Conservation (phyloP, 78 protist species). For the Neovahlkampfia damariscottae region DNA sequence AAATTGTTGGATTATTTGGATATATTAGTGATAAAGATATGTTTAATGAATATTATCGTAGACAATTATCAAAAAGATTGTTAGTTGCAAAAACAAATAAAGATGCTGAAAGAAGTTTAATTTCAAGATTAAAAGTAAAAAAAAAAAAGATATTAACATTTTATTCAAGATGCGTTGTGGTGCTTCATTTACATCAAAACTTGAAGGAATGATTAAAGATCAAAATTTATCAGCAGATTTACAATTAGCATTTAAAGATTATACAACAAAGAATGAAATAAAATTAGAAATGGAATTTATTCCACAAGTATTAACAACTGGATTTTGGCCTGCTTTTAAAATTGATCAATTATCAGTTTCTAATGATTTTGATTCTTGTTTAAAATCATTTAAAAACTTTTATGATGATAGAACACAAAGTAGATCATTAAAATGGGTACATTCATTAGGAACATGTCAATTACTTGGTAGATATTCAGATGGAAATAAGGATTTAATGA, state of each 20-base stretch:
- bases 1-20: constrained; percentile 7
- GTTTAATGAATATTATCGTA: constrained; percentile 17
- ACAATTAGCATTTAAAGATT: not conserved
- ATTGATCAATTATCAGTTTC: not conserved
- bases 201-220: constrained; percentile 28
- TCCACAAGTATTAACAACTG: constrained; percentile 59
- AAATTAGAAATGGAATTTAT: not conserved
- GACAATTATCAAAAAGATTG: constrained; percentile 12
- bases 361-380: constrained; percentile 8
- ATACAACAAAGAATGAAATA: not conserved
- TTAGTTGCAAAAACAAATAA: not conserved
- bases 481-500: constrained; percentile 56
- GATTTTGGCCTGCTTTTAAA: constrained; percentile 76
- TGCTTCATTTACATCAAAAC: constrained; percentile 2
- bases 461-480: constrained; percentile 23
- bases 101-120: constrained; percentile 9
- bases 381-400: constrained; percentile 39
- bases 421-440: constrained; percentile 61
- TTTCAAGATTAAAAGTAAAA: not conserved
- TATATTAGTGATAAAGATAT: constrained; percentile 12
- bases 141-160: no score
- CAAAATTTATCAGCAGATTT: not conserved
- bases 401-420: constrained; percentile 45
- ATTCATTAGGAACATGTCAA: constrained; percentile 45
- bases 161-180: not conserved